Conservation (phyloP, 805 yeast species). For the Ogataea corticis region DNA sequence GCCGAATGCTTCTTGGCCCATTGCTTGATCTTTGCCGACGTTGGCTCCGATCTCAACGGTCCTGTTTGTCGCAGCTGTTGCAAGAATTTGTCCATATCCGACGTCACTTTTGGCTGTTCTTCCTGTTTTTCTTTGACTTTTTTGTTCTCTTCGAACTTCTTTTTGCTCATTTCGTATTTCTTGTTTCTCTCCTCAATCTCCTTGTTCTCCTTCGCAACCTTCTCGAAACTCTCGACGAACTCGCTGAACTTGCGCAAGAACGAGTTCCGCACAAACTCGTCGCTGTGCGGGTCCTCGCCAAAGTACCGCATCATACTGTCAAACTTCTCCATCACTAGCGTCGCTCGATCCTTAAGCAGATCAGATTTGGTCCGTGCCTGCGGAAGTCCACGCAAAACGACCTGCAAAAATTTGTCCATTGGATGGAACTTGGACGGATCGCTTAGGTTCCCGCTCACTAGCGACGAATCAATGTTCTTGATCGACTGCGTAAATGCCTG, state of each 20-base stretch:
- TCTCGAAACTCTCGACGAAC: slow-evolving; percentile 76
- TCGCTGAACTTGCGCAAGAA: slow-evolving; percentile 81
- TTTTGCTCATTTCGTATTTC: slow-evolving; percentile 74
- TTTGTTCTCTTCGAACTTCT: slow-evolving; percentile 47
- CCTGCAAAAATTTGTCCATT: slow-evolving; percentile 64
- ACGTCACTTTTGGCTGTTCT: slow-evolving; percentile 29
- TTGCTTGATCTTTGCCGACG: slow-evolving; percentile 80
- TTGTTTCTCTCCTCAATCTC: slow-evolving; percentile 80
- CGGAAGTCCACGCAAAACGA: slow-evolving; percentile 66
- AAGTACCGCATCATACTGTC: slow-evolving; percentile 73
- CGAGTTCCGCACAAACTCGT: slow-evolving; percentile 60
- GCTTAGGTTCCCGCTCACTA: slow-evolving; percentile 82
- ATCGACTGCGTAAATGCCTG: slow-evolving; percentile 58
- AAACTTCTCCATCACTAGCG: slow-evolving; percentile 63
- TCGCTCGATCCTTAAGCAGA: slow-evolving; percentile 62
- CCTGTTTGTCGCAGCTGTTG: slow-evolving; percentile 88
- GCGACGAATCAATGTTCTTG: slow-evolving; percentile 68
- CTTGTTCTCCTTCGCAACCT: slow-evolving; percentile 76
- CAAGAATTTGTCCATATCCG: slow-evolving; percentile 80
- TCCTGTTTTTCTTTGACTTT: slow-evolving; percentile 41
- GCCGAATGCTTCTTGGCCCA: slow-evolving; percentile 59
- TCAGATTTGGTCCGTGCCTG: slow-evolving; percentile 73
- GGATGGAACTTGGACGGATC: slow-evolving; percentile 82
- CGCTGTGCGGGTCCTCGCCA: slow-evolving; percentile 81
- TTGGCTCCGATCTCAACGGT: slow-evolving; percentile 71